phyloP scores from a whole-genome alignment of 176 grass and related monocot genomes.

The Coix lacrymajobi region DNA sequence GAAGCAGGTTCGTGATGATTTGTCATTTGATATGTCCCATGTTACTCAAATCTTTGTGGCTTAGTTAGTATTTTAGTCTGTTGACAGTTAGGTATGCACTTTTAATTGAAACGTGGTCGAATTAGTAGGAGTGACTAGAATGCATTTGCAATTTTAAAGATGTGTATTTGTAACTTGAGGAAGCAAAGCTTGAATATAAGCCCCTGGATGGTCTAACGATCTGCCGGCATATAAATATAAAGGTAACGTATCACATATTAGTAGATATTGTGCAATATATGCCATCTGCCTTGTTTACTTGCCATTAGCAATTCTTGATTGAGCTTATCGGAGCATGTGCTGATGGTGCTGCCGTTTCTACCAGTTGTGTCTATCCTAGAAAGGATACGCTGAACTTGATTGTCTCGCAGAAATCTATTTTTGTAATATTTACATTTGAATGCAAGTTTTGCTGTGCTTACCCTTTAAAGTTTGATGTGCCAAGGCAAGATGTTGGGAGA shows the following conservation, averaged over 20 bases:
- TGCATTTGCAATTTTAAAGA: not conserved
- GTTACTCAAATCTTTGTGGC: not conserved
- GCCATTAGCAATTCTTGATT: not conserved
- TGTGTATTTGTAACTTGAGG: not conserved
- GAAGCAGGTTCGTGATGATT: conserved; percentile 71
- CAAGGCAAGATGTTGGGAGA: not conserved
- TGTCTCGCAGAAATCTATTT: not conserved
- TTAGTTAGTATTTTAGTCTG: conserved; percentile 5
- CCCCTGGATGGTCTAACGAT: not conserved
- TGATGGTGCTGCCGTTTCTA: not conserved
- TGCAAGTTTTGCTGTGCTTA: not conserved
- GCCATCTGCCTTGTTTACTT: not conserved
- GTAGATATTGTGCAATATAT: not conserved
- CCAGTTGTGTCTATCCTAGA: not conserved
- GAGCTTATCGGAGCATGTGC: not conserved
- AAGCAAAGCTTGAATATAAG: conserved; percentile 1
- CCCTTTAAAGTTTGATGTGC: not conserved
- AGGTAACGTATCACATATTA: not conserved
- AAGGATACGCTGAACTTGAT: not conserved
- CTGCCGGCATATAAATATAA: not conserved
- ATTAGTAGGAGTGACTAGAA: not conserved
- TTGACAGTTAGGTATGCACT: not conserved
- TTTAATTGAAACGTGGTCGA: not conserved
- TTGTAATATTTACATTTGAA: not conserved
- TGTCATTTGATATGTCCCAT: not conserved